These are phyloP conservation scores for Picochlorum sp. DNA, from an alignment of 139 green algal genomes.

Conservation along the genomic window DNA sequence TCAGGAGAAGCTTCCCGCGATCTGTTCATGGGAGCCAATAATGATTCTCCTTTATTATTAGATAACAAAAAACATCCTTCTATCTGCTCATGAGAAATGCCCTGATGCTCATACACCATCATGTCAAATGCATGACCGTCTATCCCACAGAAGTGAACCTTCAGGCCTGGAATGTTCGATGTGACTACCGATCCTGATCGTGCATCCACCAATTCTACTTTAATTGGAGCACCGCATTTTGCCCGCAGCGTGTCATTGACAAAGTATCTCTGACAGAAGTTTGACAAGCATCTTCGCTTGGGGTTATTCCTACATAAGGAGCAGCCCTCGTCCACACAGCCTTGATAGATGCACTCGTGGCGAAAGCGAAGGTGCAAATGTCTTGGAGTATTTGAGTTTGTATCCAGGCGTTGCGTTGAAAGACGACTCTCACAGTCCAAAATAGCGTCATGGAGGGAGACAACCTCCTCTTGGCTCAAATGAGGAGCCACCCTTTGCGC, in stretches of 20 bases:
- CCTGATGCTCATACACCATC: conserved; percentile 50
- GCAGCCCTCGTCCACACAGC: conserved; percentile 76
- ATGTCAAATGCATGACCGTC: conserved; percentile 76
- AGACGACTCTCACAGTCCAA: no score
- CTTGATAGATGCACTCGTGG: conserved; percentile 48
- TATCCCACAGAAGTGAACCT: conserved; percentile 68
- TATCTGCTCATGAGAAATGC: conserved; percentile 52
- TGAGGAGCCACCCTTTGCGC: conserved; percentile 29
- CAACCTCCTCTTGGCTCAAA: conserved; percentile 33
- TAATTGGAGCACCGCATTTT: conserved; percentile 71
- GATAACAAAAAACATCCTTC: conserved; percentile 59
- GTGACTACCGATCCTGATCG: conserved; percentile 52
- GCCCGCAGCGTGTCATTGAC: conserved; percentile 67
- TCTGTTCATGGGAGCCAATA: conserved; percentile 25
- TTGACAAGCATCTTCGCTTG: conserved; percentile 64
- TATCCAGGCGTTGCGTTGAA: no score
- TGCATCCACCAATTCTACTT: conserved; percentile 74
- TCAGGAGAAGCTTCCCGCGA: conserved; percentile 6
- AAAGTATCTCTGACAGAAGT: conserved; percentile 71
- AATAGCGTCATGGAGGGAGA: conserved; percentile 23
- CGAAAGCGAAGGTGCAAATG: not conserved
- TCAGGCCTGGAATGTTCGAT: conserved; percentile 54
- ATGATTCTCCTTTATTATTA: conserved; percentile 56
- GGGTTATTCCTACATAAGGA: conserved; percentile 83
- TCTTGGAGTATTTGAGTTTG: not conserved